Evolutionary conservation across 768 basidiomycete species (phyloP).

Genomic region (Sarcodon aspratus): DNA sequence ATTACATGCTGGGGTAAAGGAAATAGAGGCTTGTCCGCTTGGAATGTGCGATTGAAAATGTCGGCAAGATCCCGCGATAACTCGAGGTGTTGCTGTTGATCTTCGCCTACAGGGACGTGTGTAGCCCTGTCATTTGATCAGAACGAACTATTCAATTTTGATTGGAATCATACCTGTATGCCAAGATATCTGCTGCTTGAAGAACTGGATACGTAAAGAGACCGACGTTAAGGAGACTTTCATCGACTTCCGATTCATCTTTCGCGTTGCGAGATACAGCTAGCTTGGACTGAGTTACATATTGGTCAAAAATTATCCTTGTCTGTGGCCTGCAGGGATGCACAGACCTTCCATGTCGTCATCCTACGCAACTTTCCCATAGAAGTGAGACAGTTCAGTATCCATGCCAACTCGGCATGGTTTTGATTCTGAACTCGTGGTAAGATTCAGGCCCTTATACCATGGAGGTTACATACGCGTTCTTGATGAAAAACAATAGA

Average conservation of each 20-base stretch:
- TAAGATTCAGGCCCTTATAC: not conserved
- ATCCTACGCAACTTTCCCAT: conserved; percentile 77
- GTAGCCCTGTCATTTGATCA: conserved; percentile 46
- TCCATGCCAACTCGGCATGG: conserved; percentile 86
- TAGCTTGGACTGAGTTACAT: conserved; percentile 50
- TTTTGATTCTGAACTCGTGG: conserved; percentile 48
- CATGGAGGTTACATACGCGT: conserved; percentile 41
- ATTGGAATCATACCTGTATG: conserved; percentile 50
- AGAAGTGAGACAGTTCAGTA: conserved; percentile 75
- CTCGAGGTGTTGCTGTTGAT: conserved; percentile 92
- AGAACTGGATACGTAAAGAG: conserved; percentile 88
- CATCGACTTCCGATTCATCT: conserved; percentile 68
- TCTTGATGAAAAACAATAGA: conserved; percentile 83
- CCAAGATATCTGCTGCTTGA: conserved; percentile 86
- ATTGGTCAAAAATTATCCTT: not conserved
- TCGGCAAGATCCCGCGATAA: conserved; percentile 78
- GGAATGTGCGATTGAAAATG: conserved; percentile 66
- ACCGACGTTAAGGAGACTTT: conserved; percentile 73
- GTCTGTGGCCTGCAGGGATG: not conserved
- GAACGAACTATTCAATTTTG: not conserved
- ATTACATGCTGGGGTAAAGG: conserved; percentile 60
- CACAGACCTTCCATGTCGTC: conserved; percentile 91
- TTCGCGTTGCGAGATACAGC: conserved; percentile 65
- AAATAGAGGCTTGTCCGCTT: conserved; percentile 39
- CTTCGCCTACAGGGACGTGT: conserved; percentile 93